A percentile compares a stretch with the other conserved stretches of the same genome.
These are phyloP conservation scores for Acacia melanoxylon DNA, from an alignment of 306 rosid genomes.

Conservation along the genomic window DNA sequence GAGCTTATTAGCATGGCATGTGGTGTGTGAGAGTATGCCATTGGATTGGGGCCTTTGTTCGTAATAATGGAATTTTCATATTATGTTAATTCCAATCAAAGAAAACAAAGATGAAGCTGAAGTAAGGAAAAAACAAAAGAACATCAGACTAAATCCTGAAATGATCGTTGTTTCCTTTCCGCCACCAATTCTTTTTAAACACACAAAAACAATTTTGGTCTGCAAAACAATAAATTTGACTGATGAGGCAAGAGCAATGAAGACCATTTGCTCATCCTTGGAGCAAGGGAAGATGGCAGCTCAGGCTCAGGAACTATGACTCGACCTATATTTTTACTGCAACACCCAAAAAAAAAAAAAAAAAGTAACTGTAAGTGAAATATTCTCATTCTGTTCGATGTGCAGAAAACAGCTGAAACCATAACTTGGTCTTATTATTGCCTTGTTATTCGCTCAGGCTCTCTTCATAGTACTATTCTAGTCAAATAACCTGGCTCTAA, in stretches of 20 bases:
- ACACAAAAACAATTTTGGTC: slow-evolving; percentile 24
- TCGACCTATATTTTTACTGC: slow-evolving; percentile 40
- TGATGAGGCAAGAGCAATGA: slow-evolving; percentile 20
- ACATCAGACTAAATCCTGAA: slow-evolving; percentile 6
- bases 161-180: slow-evolving; percentile 26
- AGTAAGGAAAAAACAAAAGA: neutral
- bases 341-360: slow-evolving; percentile 25
- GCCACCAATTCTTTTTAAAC: slow-evolving; percentile 33
- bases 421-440: slow-evolving; percentile 1
- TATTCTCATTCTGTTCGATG: slow-evolving; percentile 11
- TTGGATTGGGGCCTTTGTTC: neutral
- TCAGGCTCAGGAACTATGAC: slow-evolving; percentile 25
- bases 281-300: slow-evolving; percentile 28
- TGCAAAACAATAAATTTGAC: slow-evolving; percentile 26
- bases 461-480: neutral
- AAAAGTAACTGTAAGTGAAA: neutral
- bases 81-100: neutral
- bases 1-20: too few relatives aligned
- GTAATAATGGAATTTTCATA: neutral
- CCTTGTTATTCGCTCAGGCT: neutral
- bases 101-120: slow-evolving; percentile 5
- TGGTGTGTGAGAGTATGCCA: neutral
- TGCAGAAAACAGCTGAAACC: neutral
- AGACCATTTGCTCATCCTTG: slow-evolving; percentile 27
- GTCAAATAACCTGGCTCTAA: neutral